Conservation (phyloP, 1,284 basidiomycete species). For the Tetrapyrgos nigripes region DNA sequence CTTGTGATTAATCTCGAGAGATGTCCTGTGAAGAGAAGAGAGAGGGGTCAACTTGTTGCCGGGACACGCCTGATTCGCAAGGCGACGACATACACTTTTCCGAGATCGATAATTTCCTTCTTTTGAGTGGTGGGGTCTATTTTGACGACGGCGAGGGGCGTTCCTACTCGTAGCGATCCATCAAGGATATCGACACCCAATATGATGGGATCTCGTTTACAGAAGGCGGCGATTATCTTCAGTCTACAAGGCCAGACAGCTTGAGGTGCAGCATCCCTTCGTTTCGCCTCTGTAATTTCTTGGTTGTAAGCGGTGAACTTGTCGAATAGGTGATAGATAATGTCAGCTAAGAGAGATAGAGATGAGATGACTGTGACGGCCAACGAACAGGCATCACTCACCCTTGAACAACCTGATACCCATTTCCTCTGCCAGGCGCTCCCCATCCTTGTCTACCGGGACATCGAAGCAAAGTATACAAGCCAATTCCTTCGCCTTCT, state of each 20-base stretch:
- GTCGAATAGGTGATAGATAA: conserved; percentile 99
- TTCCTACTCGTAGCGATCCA: conserved; percentile 92
- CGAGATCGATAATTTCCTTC: conserved; percentile 90
- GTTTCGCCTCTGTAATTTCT: conserved; percentile 93
- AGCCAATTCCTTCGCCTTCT: conserved; percentile 95
- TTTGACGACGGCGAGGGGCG: conserved; percentile 95
- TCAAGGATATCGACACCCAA: conserved; percentile 97
- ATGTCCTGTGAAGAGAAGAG: conserved; percentile 71
- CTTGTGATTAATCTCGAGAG: conserved; percentile 95
- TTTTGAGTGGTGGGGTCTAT: conserved; percentile 86
- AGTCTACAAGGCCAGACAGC: conserved; percentile 98
- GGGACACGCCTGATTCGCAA: conserved; percentile 1
- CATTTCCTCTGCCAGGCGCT: conserved; percentile 91
- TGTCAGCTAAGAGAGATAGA: conserved; percentile 69
- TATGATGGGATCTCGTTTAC: conserved; percentile 98
- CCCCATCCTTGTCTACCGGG: conserved; percentile 90
- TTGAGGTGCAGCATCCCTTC: conserved; percentile 90
- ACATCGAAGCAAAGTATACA: conserved; percentile 99
- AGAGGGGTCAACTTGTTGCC: conserved; percentile 8
- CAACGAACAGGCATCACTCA: conserved; percentile 36
- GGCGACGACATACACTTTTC: conserved; percentile 81
- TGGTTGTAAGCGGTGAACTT: conserved; percentile 97
- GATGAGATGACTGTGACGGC: neutral
- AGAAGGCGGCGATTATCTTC: conserved; percentile 92
- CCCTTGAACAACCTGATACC: conserved; percentile 95